Conservation (phyloP, 805 yeast genomes). For the Metschnikowia koreensis region DNA sequence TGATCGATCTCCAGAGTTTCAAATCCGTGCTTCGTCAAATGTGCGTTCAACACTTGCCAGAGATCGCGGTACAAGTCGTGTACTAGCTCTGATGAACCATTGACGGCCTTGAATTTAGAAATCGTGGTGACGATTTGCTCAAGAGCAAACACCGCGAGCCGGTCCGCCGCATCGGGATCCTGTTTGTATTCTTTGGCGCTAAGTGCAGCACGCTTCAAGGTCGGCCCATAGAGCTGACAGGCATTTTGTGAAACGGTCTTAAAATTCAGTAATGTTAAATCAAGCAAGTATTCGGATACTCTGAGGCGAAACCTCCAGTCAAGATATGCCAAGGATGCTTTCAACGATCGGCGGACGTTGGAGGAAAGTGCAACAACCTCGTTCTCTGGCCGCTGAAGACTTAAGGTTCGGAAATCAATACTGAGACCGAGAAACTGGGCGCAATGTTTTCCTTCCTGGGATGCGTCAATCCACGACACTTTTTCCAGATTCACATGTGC, state of each 20-base stretch:
- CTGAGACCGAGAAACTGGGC: slow-evolving; percentile 31
- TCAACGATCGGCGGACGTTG: slow-evolving; percentile 17
- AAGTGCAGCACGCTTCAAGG: slow-evolving; percentile 4
- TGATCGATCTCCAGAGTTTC: background rate
- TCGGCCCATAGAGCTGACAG: background rate
- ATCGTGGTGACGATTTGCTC: slow-evolving; percentile 15
- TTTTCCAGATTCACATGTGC: slow-evolving; percentile 36
- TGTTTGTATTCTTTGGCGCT: background rate
- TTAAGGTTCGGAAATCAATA: slow-evolving; percentile 23
- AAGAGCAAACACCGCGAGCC: slow-evolving; percentile 14
- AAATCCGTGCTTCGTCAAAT: background rate
- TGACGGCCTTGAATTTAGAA: slow-evolving; percentile 14
- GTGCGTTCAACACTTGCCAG: slow-evolving; percentile 3
- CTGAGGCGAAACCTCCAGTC: slow-evolving; percentile 23
- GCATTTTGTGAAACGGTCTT: slow-evolving; percentile 5
- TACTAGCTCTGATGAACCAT: slow-evolving; percentile 3
- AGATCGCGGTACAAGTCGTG: slow-evolving; percentile 11
- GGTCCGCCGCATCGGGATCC: background rate
- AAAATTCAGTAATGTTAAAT: slow-evolving; percentile 13
- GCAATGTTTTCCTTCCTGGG: slow-evolving; percentile 2
- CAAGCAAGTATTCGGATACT: slow-evolving; percentile 21
- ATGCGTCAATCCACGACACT: slow-evolving; percentile 19
- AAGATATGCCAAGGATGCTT: slow-evolving; percentile 21
- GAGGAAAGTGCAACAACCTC: slow-evolving; percentile 11
- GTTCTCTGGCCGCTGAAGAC: slow-evolving; percentile 16